Base-by-base conservation (phyloP, 1,284 basidiomycete genomes). In the Trametes hirsuta region DNA sequence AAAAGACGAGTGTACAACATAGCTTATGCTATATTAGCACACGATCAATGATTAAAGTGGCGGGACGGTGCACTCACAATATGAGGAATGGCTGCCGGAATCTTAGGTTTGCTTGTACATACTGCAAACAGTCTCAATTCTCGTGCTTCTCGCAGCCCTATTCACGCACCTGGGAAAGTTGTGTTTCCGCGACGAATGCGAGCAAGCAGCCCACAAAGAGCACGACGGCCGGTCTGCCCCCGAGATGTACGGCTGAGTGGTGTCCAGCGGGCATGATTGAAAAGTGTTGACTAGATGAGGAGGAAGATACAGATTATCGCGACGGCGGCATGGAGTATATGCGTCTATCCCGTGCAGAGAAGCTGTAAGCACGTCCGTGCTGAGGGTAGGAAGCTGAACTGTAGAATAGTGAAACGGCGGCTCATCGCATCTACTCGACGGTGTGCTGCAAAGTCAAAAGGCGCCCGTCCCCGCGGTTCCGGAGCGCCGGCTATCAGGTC, bases 1-100 rank as follows among this genome's bases (percentile, higher is more conserved):
- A 69, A 94, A 86, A 3, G 83, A 79, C 2, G 89, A 89, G 71
- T 93, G 92, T 6, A 90, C 90, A 63, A 89, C 71, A 71, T 91
- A 93, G 72, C 90, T 92, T 63, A 36, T 36, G 24, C 18, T 5
- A 2, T 22, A 45, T 44, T 24, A 15, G 51, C 24, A 64, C n/a
- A 47, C 12, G 41, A 18, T 21, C 35, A 12, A 44, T 1, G 30
- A 47, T 6, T n/a, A 15, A 47, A 2, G 10, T 3, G 9, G 6
- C 6, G 21, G 3, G 6, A 1, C 11, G 21, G 11, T 46, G 44
- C 41, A 69, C 84, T 65, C 68, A 92, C 90, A 94, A 90, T 63
- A 93, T 75, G 65, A 94, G 86, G 77, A 85, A 93, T 1, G 92
- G 90, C 54, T 93, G 88, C 50, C 83, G 78, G 76, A 87, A 94